Conservation (phyloP, 768 basidiomycete species). For the Leccinum variicolor region DNA sequence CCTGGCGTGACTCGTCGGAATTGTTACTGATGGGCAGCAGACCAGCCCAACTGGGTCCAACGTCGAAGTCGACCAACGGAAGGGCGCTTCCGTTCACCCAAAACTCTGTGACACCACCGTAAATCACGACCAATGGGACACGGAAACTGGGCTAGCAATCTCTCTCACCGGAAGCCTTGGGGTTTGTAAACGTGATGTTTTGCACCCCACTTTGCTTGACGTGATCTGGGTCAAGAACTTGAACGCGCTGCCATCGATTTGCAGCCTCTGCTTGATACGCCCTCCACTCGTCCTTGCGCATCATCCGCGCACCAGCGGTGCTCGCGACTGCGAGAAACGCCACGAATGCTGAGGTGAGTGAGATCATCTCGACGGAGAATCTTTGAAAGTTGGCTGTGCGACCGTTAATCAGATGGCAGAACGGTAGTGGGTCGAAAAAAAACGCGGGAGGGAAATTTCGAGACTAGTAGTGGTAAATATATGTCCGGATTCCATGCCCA, state of each 20-base stretch:
- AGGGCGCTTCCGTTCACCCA: slow-evolving; percentile 64
- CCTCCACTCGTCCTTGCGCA: slow-evolving; percentile 40
- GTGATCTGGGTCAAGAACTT: not conserved
- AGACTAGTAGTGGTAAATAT: not conserved
- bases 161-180: slow-evolving; percentile 52
- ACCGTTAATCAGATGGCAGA: not conserved
- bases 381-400: not conserved
- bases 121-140: not conserved
- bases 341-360: slow-evolving; percentile 2
- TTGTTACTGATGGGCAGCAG: slow-evolving; percentile 64
- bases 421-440: not conserved
- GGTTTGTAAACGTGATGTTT: slow-evolving; percentile 71
- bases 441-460: not conserved
- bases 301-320: slow-evolving; percentile 16
- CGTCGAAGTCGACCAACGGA: slow-evolving; percentile 67
- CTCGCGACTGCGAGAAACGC: slow-evolving; percentile 8
- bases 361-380: slow-evolving; percentile 9
- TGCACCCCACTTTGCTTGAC: slow-evolving; percentile 32
- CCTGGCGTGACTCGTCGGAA: slow-evolving; percentile 65
- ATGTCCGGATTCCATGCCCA: not conserved
- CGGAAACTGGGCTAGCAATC: not conserved
- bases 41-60: slow-evolving; percentile 75
- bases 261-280: slow-evolving; percentile 47
- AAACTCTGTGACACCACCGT: slow-evolving; percentile 45
- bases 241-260: slow-evolving; percentile 33